phyloP scores from a whole-genome alignment of 1,284 basidiomycete genomes.

The Ceratobasidium papillatum region DNA sequence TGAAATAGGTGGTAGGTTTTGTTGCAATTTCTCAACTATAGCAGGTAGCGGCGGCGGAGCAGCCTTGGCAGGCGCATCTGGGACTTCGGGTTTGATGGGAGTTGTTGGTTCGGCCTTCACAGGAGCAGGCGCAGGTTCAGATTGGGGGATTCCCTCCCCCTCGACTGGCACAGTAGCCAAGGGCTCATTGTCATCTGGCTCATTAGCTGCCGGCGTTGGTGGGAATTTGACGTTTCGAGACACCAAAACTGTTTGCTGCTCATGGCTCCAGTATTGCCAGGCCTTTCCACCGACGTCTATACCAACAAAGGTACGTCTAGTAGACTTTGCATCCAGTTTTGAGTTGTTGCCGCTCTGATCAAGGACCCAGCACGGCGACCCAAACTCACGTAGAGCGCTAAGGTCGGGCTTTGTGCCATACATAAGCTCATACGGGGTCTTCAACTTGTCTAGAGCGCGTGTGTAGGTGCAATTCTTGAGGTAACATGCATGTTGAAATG shows the following conservation, averaged over 20 bases:
- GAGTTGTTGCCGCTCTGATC: conserved; percentile 4
- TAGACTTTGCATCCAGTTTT: conserved; percentile 32
- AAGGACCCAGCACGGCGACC: conserved; percentile 4
- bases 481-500: conserved; percentile 27
- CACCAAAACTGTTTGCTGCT: background rate
- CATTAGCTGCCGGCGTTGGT: background rate
- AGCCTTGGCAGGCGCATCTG: background rate
- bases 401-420: conserved; percentile 46
- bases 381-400: conserved; percentile 42
- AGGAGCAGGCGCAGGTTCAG: background rate
- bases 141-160: background rate
- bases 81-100: background rate
- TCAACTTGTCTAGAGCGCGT: conserved; percentile 20
- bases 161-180: background rate
- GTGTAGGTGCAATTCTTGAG: conserved; percentile 42
- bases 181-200: background rate
- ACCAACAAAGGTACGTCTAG: background rate
- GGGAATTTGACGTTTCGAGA: conserved; percentile 14
- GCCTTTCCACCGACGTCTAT: background rate
- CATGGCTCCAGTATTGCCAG: conserved; percentile 17
- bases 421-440: conserved; percentile 47
- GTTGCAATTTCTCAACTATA: background rate
- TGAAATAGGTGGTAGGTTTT: background rate
- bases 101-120: conserved; percentile 1
- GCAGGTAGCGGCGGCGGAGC: background rate